A percentile compares a stretch with the other conserved stretches of the same genome.
Evolutionary conservation across 768 basidiomycete genomes (phyloP).

Genomic region (Pleurotus citrinopileatus): DNA sequence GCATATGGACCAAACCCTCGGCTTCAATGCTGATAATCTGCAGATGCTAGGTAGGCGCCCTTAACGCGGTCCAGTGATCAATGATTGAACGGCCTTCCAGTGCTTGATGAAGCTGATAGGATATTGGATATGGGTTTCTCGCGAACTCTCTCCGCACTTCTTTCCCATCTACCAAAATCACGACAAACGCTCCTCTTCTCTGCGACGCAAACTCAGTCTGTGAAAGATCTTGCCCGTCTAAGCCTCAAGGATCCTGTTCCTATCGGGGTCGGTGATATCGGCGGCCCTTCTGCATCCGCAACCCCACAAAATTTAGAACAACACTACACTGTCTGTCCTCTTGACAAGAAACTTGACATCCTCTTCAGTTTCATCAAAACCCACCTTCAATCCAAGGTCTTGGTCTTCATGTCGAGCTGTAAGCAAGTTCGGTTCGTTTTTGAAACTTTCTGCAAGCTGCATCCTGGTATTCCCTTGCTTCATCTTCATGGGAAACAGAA

Average conservation of each 20-base stretch:
- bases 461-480: slow-evolving; percentile 90
- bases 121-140: slow-evolving; percentile 97
- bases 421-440: slow-evolving; percentile 98
- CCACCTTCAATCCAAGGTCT: slow-evolving; percentile 85
- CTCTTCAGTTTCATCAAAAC: slow-evolving; percentile 95
- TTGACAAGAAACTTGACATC: slow-evolving; percentile 87
- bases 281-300: slow-evolving; percentile 39
- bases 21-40: slow-evolving; percentile 89
- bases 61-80: not conserved
- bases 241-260: slow-evolving; percentile 80
- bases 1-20: slow-evolving; percentile 97
- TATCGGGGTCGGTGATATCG: slow-evolving; percentile 57
- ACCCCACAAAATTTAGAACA: slow-evolving; percentile 85
- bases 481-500: slow-evolving; percentile 97
- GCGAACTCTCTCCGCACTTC: slow-evolving; percentile 82
- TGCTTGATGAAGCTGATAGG: slow-evolving; percentile 95
- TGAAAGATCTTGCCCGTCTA: slow-evolving; percentile 84
- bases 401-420: slow-evolving; percentile 93
- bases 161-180: slow-evolving; percentile 86
- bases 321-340: slow-evolving; percentile 78
- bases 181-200: slow-evolving; percentile 97
- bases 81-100: slow-evolving; percentile 33
- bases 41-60: slow-evolving; percentile 75
- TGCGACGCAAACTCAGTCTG: slow-evolving; percentile 91
- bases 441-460: slow-evolving; percentile 94